Percentiles rank a stretch among this genome's conserved stretches.
These are phyloP conservation scores for Aureobasidium subglaciale DNA, from an alignment of 2,329 filamentous ascomycete species.

Conservation along the genomic window DNA sequence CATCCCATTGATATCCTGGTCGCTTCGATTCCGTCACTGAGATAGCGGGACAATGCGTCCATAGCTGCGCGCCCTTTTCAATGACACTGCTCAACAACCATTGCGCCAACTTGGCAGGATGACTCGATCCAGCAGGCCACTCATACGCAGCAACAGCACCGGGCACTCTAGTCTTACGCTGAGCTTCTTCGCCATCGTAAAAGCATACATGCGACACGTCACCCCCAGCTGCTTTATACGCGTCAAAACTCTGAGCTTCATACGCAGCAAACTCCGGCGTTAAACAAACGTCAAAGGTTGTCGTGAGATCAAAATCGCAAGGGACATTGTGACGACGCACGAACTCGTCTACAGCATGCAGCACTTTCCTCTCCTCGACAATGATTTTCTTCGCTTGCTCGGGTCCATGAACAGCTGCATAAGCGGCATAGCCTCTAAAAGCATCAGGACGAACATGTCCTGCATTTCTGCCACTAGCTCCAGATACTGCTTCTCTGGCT, in stretches of 20 bases:
- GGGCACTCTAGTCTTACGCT: conserved; percentile 31
- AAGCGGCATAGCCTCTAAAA: conserved; percentile 42
- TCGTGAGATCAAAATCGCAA: conserved; percentile 42
- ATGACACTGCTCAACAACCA: conserved; percentile 37
- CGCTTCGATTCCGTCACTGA: conserved; percentile 18
- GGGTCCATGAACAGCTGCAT: conserved; percentile 35
- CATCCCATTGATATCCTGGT: conserved; percentile 24
- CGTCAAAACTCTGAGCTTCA: conserved; percentile 34
- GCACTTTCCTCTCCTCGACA: conserved; percentile 37
- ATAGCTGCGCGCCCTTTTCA: conserved; percentile 34
- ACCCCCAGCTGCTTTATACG: conserved; percentile 37
- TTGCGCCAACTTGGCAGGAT: conserved; percentile 45
- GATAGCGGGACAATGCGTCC: conserved; percentile 38
- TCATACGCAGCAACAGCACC: conserved; percentile 42
- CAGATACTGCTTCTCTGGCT: conserved; percentile 38
- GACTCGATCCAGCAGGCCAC: conserved; percentile 44
- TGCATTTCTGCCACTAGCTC: conserved; percentile 41
- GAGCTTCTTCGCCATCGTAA: conserved; percentile 36
- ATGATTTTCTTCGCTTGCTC: conserved; percentile 43
- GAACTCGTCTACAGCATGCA: conserved; percentile 36
- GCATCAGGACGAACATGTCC: conserved; percentile 41
- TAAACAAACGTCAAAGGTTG: conserved; percentile 44
- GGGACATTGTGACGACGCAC: conserved; percentile 35
- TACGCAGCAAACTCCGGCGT: conserved; percentile 41
- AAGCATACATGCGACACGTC: conserved; percentile 38